Evolutionary conservation across 2,329 filamentous ascomycete species (phyloP), one percentile per base, ranked within the genome.

Genomic region (Sphaerulina vaccinii): DNA sequence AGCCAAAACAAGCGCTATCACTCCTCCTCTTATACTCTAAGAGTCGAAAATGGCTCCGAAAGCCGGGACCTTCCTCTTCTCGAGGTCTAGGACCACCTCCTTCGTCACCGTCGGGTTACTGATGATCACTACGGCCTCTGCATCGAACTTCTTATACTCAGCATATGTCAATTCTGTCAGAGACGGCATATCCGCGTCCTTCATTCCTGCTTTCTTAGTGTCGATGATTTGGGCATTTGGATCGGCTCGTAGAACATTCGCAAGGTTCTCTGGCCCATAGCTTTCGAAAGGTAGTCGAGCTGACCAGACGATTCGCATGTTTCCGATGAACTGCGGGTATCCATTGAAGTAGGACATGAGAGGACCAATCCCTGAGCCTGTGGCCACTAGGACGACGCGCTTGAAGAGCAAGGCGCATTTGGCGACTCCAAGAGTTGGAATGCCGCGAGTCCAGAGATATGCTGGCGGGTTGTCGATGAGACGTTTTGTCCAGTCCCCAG

Each of bases 11-110:
- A n/a, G n/a, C n/a, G 32, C 32, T n/a, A 6, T 35, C 13, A 11
- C 27, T 32, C 7, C 27, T 7, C 27, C 7, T 13, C 27, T 35
- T 5, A 2, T 3, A 21, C 18, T 24, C 32, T 48, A 56, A 23
- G 79, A 83, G 69, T 90, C 87, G 72, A 85, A 90, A 61, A 90
- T 87, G 7, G 87, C 84, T 5, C 87, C 87, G 70, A 80, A 90
- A 7, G 85, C 85, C 2, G 81, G 77, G 6, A 89, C 69, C 0
- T 85, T 84, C 49, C 83, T 75, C 32, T 75, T 77, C 70, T 89
- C 85, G 44, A 90, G 71, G 7, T 79, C 83, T 65, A 84, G 86
- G 0, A 90, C 85, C 1, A 90, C 76, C 71, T 81, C 81, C 62
- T 77, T 78, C 15, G 86, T 89, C 27, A 88, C 77, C 51, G 71